phyloP scores from a whole-genome alignment of 2,329 filamentous ascomycete species.

The Xylaria sp. region DNA sequence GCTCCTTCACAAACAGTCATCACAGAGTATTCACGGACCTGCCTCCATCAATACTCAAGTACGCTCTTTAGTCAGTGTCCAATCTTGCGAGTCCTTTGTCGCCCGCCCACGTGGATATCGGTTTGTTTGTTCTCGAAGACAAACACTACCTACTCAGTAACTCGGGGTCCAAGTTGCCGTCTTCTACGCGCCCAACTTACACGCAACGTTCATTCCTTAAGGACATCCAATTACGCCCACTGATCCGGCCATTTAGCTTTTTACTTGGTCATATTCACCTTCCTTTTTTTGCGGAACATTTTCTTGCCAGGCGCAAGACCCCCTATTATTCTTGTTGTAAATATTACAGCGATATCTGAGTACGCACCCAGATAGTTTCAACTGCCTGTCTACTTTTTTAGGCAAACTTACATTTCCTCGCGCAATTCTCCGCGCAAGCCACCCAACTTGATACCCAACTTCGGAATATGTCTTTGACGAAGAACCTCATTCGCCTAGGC shows the following conservation, averaged over 20 bases:
- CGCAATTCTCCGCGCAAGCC: constrained; percentile 3
- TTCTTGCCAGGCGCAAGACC: constrained; percentile 44
- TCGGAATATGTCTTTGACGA: constrained; percentile 42
- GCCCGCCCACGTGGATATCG: constrained; percentile 31
- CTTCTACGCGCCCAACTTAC: constrained; percentile 35
- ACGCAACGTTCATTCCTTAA: constrained; percentile 25
- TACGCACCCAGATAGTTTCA: constrained; percentile 1
- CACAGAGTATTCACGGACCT: constrained; percentile 3
- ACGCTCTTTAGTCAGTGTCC: neutral
- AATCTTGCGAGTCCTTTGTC: constrained; percentile 33
- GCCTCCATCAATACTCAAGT: neutral
- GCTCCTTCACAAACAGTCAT: constrained; percentile 44
- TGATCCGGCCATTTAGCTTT: neutral
- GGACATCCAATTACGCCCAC: neutral
- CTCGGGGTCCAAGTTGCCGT: constrained; percentile 27
- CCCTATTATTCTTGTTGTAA: constrained; percentile 12
- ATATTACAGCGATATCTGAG: constrained; percentile 2
- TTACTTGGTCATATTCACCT: constrained; percentile 18
- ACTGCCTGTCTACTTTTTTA: constrained; percentile 20
- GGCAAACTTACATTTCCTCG: constrained; percentile 18
- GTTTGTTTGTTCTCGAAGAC: constrained; percentile 30
- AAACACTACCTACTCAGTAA: constrained; percentile 7
- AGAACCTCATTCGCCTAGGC: constrained; percentile 42
- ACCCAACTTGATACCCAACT: constrained; percentile 15
- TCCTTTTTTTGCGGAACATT: constrained; percentile 10